Base-by-base conservation (phyloP, 1,284 basidiomycete genomes). In the Naganishia albida region DNA sequence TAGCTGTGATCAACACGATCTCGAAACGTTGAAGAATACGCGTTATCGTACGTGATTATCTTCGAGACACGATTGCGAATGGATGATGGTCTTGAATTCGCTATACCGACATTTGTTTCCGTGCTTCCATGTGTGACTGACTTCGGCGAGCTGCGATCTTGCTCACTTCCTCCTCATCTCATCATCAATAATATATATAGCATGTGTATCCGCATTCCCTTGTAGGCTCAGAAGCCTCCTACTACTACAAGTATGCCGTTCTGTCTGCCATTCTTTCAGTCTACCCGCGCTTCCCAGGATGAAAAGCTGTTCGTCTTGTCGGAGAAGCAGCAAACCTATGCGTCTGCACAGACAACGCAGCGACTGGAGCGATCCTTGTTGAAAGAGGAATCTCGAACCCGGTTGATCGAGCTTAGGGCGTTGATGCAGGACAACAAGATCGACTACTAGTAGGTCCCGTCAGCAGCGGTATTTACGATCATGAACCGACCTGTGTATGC, bases 361-460 rank as follows among this genome's bases (percentile, higher is more conserved):
- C 46, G 20, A 7, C 30, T 20, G 7, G 57, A 42, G 51, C 15
- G 20, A 2, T 16, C 18, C 13, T 16, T 69, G 59, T 51, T 60
- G 20, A 68, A 71, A 39, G 72, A 72, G 2, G 77, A 79, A 56
- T 67, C 77, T 62, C 56, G 68, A 42, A 23, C 83, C 59, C 83
- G 88, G 30, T 78, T 96, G 52, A 82, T 82, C 0, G 86, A 87
- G 59, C 77, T 94, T 60, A 82, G 89, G 51, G 82, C 82, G 62
- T 78, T 87, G 68, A 90, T 94, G 86, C 70, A 75, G 25, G 89
- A 89, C 72, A 86, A 90, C 64, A 84, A 82, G 64, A 77, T 93
- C 54, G 89, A 92, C 77, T 93, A 88, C 76, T 93, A 93, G 91
- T 93, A 72, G 78, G 89, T 85, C 2, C 39, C 15, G 8, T 6